phyloP scores from a whole-genome alignment of 148 eudicot genomes.

The Euryodendron excelsum region DNA sequence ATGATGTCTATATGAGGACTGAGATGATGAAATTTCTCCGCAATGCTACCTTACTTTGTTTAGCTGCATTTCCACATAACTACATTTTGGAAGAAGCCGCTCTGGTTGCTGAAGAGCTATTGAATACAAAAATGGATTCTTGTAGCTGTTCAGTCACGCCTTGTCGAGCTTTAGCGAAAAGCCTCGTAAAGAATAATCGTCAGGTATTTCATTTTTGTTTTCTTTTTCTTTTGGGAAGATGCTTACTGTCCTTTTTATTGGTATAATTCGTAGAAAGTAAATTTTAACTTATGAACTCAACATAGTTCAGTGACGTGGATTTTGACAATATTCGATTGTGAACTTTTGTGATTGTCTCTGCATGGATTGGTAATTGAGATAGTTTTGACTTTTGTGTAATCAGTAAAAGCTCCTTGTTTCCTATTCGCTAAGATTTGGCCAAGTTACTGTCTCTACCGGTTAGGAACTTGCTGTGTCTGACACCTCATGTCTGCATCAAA shows the following conservation, averaged over 20 bases:
- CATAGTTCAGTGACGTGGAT: not conserved
- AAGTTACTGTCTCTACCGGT: not conserved
- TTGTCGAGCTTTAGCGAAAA: constrained; percentile 82
- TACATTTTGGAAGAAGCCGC: constrained; percentile 74
- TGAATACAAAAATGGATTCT: constrained; percentile 40
- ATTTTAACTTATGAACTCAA: not conserved
- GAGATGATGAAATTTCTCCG: constrained; percentile 77
- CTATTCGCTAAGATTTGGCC: not conserved
- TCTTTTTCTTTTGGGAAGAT: not conserved
- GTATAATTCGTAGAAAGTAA: not conserved
- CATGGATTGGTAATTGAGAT: not conserved
- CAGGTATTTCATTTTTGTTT: constrained; percentile 52
- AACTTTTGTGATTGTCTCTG: not conserved
- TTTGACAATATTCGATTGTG: not conserved
- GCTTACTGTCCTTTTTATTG: not conserved
- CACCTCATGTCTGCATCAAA: not conserved
- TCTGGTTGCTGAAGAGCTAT: constrained; percentile 79
- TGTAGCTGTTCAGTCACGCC: constrained; percentile 51
- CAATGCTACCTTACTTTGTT: constrained; percentile 66
- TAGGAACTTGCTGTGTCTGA: not conserved
- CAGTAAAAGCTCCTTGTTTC: not conserved
- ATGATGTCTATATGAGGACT: constrained; percentile 44
- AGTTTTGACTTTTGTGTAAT: not conserved
- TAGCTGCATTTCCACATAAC: constrained; percentile 65
- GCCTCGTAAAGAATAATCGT: constrained; percentile 75